Conservation (phyloP, 345 rosid genomes). For the Eucalyptus pauciflora region DNA sequence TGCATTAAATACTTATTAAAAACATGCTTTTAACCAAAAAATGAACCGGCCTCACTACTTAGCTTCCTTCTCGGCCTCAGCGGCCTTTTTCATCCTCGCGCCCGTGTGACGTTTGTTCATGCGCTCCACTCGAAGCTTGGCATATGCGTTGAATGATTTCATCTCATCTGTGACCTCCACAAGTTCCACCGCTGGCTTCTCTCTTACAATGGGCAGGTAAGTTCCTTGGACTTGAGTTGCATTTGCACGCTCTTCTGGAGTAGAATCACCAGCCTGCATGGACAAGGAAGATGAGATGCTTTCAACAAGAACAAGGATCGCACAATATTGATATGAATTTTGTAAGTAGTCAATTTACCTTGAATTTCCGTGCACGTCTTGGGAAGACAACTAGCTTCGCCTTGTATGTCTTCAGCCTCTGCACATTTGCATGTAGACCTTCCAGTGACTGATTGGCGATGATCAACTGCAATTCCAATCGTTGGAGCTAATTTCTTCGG, state of each 20-base stretch:
- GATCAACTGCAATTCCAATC: conserved; percentile 70
- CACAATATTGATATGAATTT: background rate
- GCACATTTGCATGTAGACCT: conserved; percentile 68
- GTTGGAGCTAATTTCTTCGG: conserved; percentile 83
- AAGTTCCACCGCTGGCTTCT: conserved; percentile 56
- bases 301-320: background rate
- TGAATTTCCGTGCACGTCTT: conserved; percentile 43
- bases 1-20: too few relatives aligned
- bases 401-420: conserved; percentile 89
- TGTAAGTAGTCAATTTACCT: conserved; percentile 23
- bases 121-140: conserved; percentile 64
- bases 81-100: conserved; percentile 66
- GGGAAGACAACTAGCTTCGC: conserved; percentile 86
- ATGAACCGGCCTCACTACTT: conserved; percentile 18
- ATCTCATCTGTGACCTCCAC: conserved; percentile 3
- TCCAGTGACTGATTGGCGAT: conserved; percentile 70
- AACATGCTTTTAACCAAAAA: background rate
- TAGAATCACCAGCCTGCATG: conserved; percentile 72
- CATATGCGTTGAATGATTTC: conserved; percentile 68
- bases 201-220: conserved; percentile 51
- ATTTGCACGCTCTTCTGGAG: conserved; percentile 60
- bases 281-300: background rate
- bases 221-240: conserved; percentile 66
- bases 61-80: conserved; percentile 82
- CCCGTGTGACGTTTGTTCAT: conserved; percentile 47